These are phyloP conservation scores for Pseudozyma pruni DNA, from an alignment of 1,284 basidiomycete species.

Conservation along the genomic window DNA sequence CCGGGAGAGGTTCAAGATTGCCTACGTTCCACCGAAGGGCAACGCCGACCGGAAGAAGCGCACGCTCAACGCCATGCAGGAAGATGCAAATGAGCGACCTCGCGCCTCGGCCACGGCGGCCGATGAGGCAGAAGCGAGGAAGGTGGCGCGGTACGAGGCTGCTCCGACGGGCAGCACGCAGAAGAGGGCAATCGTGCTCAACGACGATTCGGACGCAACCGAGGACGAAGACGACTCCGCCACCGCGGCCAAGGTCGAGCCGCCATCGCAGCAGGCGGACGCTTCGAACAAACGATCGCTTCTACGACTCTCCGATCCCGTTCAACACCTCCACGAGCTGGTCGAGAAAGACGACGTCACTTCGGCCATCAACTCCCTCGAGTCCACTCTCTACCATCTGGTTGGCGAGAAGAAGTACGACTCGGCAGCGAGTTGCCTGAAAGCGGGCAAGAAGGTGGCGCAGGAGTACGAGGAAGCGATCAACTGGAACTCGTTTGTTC, in stretches of 20 bases:
- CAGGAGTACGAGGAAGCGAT: slow-evolving; percentile 51
- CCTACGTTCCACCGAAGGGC: slow-evolving; percentile 39
- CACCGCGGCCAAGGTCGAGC: slow-evolving; percentile 6
- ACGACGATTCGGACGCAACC: slow-evolving; percentile 41
- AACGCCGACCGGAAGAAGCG: slow-evolving; percentile 40
- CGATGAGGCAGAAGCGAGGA: slow-evolving; percentile 6
- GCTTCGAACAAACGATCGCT: not conserved
- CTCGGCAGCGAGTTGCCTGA: slow-evolving; percentile 15
- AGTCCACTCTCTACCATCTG: slow-evolving; percentile 35
- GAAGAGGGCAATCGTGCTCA: slow-evolving; percentile 9
- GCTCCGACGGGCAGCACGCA: not conserved
- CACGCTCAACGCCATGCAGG: slow-evolving; percentile 27
- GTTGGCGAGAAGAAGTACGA: slow-evolving; percentile 28
- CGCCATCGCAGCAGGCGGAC: not conserved
- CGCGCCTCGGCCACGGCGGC: not conserved
- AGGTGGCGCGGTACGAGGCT: slow-evolving; percentile 12
- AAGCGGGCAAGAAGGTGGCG: slow-evolving; percentile 29
- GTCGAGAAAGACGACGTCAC: slow-evolving; percentile 49
- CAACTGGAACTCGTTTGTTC: slow-evolving; percentile 40
- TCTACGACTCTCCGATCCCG: slow-evolving; percentile 25
- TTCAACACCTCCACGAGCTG: slow-evolving; percentile 29
- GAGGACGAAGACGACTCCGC: slow-evolving; percentile 39
- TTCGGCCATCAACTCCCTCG: slow-evolving; percentile 37
- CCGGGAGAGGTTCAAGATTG: slow-evolving; percentile 38
- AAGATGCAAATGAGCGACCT: slow-evolving; percentile 7